Evolutionary conservation across 352 stramenopile genomes (phyloP), one percentile per base, ranked within the genome.

Genomic region (Globisporangium okanoganense): DNA sequence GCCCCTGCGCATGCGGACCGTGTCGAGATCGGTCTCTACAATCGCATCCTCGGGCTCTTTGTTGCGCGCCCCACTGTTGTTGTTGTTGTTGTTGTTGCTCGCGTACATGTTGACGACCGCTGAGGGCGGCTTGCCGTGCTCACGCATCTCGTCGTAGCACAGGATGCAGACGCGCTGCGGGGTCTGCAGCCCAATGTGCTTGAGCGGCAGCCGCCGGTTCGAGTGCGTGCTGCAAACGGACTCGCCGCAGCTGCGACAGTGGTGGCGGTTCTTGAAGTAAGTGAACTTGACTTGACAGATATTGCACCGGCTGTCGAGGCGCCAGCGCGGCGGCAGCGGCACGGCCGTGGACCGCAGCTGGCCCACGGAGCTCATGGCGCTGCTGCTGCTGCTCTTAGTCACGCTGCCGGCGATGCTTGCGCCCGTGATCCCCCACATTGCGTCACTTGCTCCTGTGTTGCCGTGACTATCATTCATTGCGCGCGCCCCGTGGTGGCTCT

Each of bases 221-320:
- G 81, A 93, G 69, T 95, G 89, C 25, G 78, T 88, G 31, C 70
- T 82, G 71, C 88, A 97, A 13, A 96, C 87, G 2, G 89, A 92
- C 54, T 89, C 66, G 13, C 88, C 88, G 64, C 88, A 97, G 64
- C 87, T 91, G 63, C 88, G 83, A 66, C 88, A 97, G 67, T 97
- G 88, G 65, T 97, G 88, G 9, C 86, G 80, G 43, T 77, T 79
- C 69, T 87, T 89, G 35, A 97, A 85, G 71, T 96, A 87, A 36
- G 69, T 92, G 64, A 97, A 97, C 65, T 90, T 92, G 44, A 84
- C 66, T 58, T 87, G 73, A 60, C 88, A 97, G 45, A 92, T 85
- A 58, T 90, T 85, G 70, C 88, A 97, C 20, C 76, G 72, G 56
- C 82, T 88, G 54, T 88, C 79, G 48, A 90, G 65, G 29, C 79